Evolutionary conservation across 257 asterid genomes (phyloP).

Genomic region (Ehretia macrophylla): DNA sequence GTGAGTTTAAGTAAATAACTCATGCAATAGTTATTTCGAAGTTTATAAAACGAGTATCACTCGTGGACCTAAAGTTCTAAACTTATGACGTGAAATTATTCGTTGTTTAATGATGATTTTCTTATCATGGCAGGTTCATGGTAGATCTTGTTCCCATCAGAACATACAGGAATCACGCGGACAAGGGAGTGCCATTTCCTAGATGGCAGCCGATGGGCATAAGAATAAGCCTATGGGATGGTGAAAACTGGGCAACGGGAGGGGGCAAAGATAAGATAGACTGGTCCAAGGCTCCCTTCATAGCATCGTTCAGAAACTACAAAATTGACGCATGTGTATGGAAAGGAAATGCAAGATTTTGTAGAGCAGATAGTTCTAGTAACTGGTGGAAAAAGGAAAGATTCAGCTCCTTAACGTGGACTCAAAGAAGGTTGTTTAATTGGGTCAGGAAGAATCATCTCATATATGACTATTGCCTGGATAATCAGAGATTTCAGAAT

Average conservation of each 20-base stretch:
- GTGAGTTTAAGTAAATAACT: too few relatives aligned
- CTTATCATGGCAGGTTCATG: slow-evolving; percentile 50
- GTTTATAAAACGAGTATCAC: too few relatives aligned
- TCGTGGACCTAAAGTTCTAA: too few relatives aligned
- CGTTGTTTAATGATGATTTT: background rate
- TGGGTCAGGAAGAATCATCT: slow-evolving; percentile 64
- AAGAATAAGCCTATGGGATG: slow-evolving; percentile 60
- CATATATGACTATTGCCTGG: slow-evolving; percentile 74
- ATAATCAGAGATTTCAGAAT: slow-evolving; percentile 51
- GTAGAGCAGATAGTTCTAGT: slow-evolving; percentile 31
- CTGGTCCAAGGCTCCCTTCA: slow-evolving; percentile 70
- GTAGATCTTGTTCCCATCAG: slow-evolving; percentile 92
- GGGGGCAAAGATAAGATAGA: slow-evolving; percentile 60
- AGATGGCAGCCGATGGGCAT: slow-evolving; percentile 56
- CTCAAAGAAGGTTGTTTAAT: slow-evolving; percentile 53
- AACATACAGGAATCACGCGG: slow-evolving; percentile 73
- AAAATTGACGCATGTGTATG: slow-evolving; percentile 71
- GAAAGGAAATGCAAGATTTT: slow-evolving; percentile 44
- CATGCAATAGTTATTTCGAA: too few relatives aligned
- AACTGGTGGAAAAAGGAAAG: slow-evolving; percentile 71
- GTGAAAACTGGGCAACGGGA: slow-evolving; percentile 71
- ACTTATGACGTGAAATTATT: background rate
- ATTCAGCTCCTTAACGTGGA: slow-evolving; percentile 43
- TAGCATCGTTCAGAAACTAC: slow-evolving; percentile 40
- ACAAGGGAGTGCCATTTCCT: slow-evolving; percentile 64